Evolutionary conservation across 1,284 basidiomycete genomes (phyloP), one percentile per base, ranked within the genome.

Genomic region (Trichosporon sp.): DNA sequence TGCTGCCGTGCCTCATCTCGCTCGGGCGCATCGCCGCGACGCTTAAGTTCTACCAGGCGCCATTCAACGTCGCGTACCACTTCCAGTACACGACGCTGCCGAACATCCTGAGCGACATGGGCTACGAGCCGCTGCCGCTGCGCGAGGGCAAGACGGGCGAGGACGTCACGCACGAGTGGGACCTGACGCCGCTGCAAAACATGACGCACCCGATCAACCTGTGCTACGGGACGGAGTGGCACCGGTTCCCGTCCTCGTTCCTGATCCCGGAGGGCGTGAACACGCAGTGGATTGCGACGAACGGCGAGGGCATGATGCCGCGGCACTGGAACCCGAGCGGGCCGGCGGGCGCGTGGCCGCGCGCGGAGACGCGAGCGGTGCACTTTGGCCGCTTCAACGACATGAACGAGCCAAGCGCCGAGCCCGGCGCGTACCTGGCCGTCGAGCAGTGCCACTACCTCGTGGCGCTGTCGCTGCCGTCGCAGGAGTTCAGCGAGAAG

Each of bases 221-320:
- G 1, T 99, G 97, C 83, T 87, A 92, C 67, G 94, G 91, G 35
- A 93, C 95, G 78, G 96, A 99, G 83, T 99, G 97, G 97, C 87
- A 98, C 79, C 88, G 96, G 15, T 99, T 95, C 86, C 93, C 95
- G 0, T 88, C 92, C 1, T 91, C 92, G 79, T 98, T 92, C 83
- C 87, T 96, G 63, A 87, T 98, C 21, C 95, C 96, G 1, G 87
- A 91, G 67, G 91, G 89, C 18, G 85, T 98, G 68, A 87, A 89
- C 62, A 89, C 96, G 15, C 87, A 91, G 72, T 98, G 94, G 84
- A 85, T 98, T 79, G 90, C 92, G 85, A 93, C 91, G 81, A 92
- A 91, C 67, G 97, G 98, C 76, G 86, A 90, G 69, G 96, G 95
- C 15, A 88, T 95, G 79, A 85, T 99, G 72, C 97, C 97, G 4